Base-by-base conservation (phyloP, 768 basidiomycete species). In the Amanita subjunquillea region DNA sequence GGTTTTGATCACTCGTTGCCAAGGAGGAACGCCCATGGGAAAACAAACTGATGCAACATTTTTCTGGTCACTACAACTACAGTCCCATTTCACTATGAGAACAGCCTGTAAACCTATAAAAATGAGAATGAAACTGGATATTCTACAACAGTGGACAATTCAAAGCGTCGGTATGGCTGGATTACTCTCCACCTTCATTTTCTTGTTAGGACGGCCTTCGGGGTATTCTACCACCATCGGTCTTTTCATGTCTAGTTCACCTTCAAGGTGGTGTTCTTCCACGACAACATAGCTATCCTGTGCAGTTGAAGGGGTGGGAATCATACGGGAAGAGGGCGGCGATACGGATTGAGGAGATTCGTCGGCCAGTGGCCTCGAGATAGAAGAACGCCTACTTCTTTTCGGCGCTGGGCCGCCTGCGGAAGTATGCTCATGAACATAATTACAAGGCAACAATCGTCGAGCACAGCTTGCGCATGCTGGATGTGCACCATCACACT, bases 401-500 rank as follows among this genome's bases (percentile, higher is more conserved):
- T 75, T 74, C 52, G 67, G 67, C 3, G 64, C 63, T 51, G 65
- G 57, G 9, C 70, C 70, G 55, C 66, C 69, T 13, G 64, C 59
- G 17, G 60, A 53, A 49, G 58, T 62, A 34, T 67, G 69, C 57
- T 88, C 86, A 60, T 90, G 85, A 39, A 84, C 83, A 68, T 91
- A 91, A 65, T 82, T 86, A 72, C 89, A 91, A 41, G 77, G 73
- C 63, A 91, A 73, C 40, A 78, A 77, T 58, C 89, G 74, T 55
- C 86, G 84, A 54, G 83, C 79, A 65, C 89, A 91, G 67, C 87
- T 89, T 50, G 85, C 81, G 64, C 89, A 91, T 25, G 83, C 77
- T 29, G 89, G 89, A 61, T 87, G 87, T n/a, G 76, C 85, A 38
- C 89, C 89, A 65, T 91, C 89, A 59, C 89, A 91, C 64, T 88